Evolutionary conservation across 2,329 filamentous ascomycete genomes (phyloP).

Genomic region (Nemania diffusa): DNA sequence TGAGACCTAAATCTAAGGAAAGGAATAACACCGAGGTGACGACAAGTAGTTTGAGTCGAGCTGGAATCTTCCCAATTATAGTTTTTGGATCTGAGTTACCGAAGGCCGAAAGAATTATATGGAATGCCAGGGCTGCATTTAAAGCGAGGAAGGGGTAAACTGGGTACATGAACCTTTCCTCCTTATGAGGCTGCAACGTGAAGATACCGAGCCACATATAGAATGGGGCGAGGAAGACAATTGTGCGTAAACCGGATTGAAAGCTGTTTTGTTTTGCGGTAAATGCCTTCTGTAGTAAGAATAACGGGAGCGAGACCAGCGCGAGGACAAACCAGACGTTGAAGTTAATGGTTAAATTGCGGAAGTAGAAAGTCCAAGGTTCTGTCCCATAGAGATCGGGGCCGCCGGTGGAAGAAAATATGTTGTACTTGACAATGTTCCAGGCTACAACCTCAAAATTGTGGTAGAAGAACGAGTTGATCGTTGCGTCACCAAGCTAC

Average conservation of each 20-base stretch:
- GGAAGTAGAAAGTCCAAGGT: constrained; percentile 95
- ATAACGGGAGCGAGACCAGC: constrained; percentile 76
- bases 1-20: constrained; percentile 72
- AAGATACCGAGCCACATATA: constrained; percentile 96
- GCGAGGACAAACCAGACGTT: constrained; percentile 93
- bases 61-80: constrained; percentile 76
- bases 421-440: constrained; percentile 96
- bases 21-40: constrained; percentile 70
- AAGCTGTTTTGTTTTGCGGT: constrained; percentile 70
- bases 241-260: constrained; percentile 76
- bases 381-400: constrained; percentile 96
- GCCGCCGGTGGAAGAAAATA: constrained; percentile 83
- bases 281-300: constrained; percentile 76
- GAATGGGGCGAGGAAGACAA: constrained; percentile 85
- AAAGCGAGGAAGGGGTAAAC: constrained; percentile 90
- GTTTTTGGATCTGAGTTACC: constrained; percentile 75
- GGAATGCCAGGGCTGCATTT: constrained; percentile 85
- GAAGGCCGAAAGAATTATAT: constrained; percentile 80
- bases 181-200: constrained; percentile 92
- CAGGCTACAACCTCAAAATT: constrained; percentile 81
- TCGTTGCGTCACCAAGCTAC: constrained; percentile 73
- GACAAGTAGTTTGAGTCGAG: constrained; percentile 75
- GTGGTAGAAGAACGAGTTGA: constrained; percentile 88
- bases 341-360: constrained; percentile 92
- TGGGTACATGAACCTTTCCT: constrained; percentile 99